A percentile compares a stretch with the other conserved stretches of the same genome.
These are phyloP conservation scores for Thamnidium elegans DNA, from an alignment of 192 early-diverging fungal genomes.

Conservation along the genomic window DNA sequence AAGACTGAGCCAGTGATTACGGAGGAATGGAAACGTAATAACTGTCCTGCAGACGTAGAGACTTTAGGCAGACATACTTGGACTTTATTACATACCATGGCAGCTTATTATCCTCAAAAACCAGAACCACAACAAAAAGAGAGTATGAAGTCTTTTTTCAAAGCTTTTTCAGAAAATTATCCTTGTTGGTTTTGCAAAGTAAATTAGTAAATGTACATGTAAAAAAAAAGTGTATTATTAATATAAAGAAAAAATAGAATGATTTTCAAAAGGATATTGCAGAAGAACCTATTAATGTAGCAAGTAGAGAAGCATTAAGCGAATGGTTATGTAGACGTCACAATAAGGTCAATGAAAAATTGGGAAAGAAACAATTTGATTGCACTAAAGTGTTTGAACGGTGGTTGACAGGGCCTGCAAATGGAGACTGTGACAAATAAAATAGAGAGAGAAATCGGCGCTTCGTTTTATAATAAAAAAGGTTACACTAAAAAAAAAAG, in stretches of 20 bases:
- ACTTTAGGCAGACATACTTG: constrained; percentile 85
- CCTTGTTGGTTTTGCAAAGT: constrained; percentile 87
- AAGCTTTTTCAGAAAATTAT: constrained; percentile 81
- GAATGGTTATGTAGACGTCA: constrained; percentile 93
- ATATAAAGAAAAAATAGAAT: constrained; percentile 29
- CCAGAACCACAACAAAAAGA: constrained; percentile 67
- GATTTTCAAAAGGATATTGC: constrained; percentile 80
- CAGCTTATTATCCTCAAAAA: constrained; percentile 88
- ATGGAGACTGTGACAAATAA: constrained; percentile 65
- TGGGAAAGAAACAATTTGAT: constrained; percentile 90
- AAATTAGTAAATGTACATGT: neutral
- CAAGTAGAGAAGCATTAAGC: constrained; percentile 61
- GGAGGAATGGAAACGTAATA: constrained; percentile 29
- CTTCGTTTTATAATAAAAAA: neutral
- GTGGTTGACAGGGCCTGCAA: constrained; percentile 79
- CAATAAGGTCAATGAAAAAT: constrained; percentile 90
- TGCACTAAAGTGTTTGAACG: constrained; percentile 92
- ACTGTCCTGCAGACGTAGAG: constrained; percentile 82
- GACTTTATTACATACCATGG: constrained; percentile 97
- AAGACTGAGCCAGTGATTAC: constrained; percentile 26
- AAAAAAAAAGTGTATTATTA: neutral
- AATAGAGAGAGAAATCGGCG: neutral
- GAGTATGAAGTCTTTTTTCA: constrained; percentile 71
- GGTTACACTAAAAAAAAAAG: neutral
- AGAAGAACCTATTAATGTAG: constrained; percentile 73